Base-by-base conservation (phyloP, 768 basidiomycete genomes). In the Termitomyces titanicus region DNA sequence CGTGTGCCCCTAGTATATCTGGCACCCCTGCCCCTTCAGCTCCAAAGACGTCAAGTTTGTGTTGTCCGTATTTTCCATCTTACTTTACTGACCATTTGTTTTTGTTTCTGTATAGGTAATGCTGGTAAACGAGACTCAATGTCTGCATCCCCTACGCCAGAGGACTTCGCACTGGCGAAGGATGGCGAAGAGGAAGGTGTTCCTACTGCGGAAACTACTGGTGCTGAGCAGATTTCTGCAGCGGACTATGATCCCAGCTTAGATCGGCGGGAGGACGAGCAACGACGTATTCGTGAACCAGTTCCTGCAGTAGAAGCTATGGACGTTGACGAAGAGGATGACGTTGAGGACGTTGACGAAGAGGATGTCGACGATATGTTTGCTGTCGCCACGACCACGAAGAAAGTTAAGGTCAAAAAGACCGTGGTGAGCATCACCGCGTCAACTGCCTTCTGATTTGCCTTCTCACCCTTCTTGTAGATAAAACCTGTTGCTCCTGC, bases 361-460 rank as follows among this genome's bases (percentile, higher is more conserved):
- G 90, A 92, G 12, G 92, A 94, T 34, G 79, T 96, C 1, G 93
- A 96, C 58, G 96, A 98, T 68, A 98, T 99, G 94, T 98, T 98
- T 64, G 87, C 93, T 22, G 78, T 91, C 20, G 76, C 73, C 7
- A 62, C 68, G 17, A 64, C 65, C 22, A 60, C 58, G 37, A 78
- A 80, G 61, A 82, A 80, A 66, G 79, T 76, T 65, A 85, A 81
- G 55, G 68, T 77, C 9, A 86, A 79, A 74, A 82, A 77, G 65
- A 77, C 80, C 7, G 66, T 73, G 48, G 84, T 86, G 64, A 56
- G 82, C 70, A 43, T 63, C 5, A 13, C 12, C 31, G 7, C 39
- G 13, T 55, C 47, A 39, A 45, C 24, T 27, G 18, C 20, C 40
- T 18, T 33, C 53, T 18, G 31, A 39, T 42, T 49, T 5, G 18